Evolutionary conservation across 306 rosid genomes (phyloP).

Genomic region (Comarum palustre): DNA sequence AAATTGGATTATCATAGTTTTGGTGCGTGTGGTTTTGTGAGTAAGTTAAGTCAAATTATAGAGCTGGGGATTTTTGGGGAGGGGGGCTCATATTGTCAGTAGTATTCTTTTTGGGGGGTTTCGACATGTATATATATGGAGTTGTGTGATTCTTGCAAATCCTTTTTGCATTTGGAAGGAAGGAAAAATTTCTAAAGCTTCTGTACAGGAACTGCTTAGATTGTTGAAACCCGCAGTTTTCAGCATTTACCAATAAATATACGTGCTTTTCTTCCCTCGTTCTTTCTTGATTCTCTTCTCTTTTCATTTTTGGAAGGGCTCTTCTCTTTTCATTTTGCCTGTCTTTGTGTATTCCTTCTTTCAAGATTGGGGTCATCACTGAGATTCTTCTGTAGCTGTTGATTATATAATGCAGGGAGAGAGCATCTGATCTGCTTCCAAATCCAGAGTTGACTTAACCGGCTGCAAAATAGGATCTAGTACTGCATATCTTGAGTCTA

Average conservation of each 20-base stretch:
- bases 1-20: slow-evolving; percentile 3
- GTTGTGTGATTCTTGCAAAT: slow-evolving; percentile 53
- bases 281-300: not conserved
- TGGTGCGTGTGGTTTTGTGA: slow-evolving; percentile 36
- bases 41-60: slow-evolving; percentile 25
- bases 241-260: slow-evolving; percentile 51
- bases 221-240: slow-evolving; percentile 48
- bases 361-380: not conserved
- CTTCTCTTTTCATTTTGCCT: not conserved
- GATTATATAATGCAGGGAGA: not conserved
- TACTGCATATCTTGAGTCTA: not conserved
- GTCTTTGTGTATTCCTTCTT: not conserved
- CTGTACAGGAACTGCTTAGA: slow-evolving; percentile 71
- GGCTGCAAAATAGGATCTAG: slow-evolving; percentile 4
- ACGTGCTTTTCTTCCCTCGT: slow-evolving; percentile 25
- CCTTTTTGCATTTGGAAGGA: slow-evolving; percentile 35
- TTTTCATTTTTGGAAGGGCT: not conserved
- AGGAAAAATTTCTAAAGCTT: slow-evolving; percentile 32
- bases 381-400: not conserved
- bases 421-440: not conserved
- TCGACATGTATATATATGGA: slow-evolving; percentile 65
- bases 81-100: slow-evolving; percentile 18
- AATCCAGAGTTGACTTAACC: not conserved
- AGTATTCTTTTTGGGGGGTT: slow-evolving; percentile 32
- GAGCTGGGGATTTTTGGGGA: slow-evolving; percentile 45